Base-by-base conservation (phyloP, 345 rosid genomes). In the Microthlaspi erraticum region DNA sequence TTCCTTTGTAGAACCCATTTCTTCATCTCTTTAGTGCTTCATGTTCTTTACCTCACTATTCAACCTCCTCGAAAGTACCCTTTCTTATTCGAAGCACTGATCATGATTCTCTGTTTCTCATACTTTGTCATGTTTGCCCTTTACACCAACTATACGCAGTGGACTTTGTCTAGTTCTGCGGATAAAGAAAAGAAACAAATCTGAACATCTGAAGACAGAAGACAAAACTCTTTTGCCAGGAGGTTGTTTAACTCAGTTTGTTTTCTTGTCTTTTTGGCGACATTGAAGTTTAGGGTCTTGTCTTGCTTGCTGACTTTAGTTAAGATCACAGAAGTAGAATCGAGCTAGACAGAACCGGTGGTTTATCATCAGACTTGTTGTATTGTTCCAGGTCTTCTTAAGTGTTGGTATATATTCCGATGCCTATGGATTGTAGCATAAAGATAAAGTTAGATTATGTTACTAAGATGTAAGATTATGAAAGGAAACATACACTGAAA, bases 21-120 rank as follows among this genome's bases (percentile, higher is more conserved):
- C 68, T 49, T 83, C 7, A 77, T 79, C 77, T 86, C 90, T 33
- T 44, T 85, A 46, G 43, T 77, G 66, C 87, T 94, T 77, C 97
- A 94, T 79, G 63, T 79, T 38, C 23, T 86, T 73, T 87, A 87
- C 82, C 59, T 89, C 53, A 83, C 88, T 16, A 10, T 71, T 55
- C 71, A 16, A 23, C 91, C 93, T 59, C 96, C 93, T 1, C 66
- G 50, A 61, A 84, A 72, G 77, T 86, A 83, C 67, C 88, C 93
- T 81, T 87, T 82, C 82, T 72, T 87, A 64, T 87, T 82, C 12
- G 91, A 87, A 56, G 96, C 96, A 66, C 37, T 83, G 34, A 88
- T 90, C 70, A 86, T 88, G 94, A 81, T 76, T 72, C 74, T 85
- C 29, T 90, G 94, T 79, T 86, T 90, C 81, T 76, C 79, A 32